These are phyloP conservation scores for Thelonectria olida DNA, from an alignment of 2,329 filamentous ascomycete genomes.

Conservation along the genomic window DNA sequence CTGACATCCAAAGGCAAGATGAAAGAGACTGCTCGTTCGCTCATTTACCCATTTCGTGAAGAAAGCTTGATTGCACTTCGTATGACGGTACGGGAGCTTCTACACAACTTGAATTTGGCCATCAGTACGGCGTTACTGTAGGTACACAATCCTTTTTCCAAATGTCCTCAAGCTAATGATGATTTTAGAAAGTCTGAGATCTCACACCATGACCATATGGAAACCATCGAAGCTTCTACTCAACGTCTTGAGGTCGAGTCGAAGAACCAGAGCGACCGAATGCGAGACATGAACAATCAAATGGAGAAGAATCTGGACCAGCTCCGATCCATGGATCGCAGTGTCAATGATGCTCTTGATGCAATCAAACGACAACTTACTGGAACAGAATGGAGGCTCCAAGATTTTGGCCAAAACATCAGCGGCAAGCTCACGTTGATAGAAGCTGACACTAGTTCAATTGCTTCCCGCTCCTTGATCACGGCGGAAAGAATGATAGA, in stretches of 20 bases:
- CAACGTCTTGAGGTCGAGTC: no score
- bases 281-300: no score
- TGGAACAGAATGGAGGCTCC: not conserved
- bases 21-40: not conserved
- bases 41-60: constrained; percentile 2
- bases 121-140: not conserved
- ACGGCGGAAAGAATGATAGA: no score
- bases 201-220: no score
- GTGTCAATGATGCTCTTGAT: no score
- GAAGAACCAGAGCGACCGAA: no score
- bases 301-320: not conserved
- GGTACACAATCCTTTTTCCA: not conserved
- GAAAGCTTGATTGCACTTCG: not conserved
- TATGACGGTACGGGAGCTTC: not conserved
- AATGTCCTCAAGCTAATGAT: no score
- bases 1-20: not conserved
- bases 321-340: no score
- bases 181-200: not conserved
- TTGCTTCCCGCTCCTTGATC: no score
- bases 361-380: no score
- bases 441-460: not conserved
- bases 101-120: not conserved
- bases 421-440: not conserved
- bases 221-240: no score
- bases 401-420: not conserved